Evolutionary conservation across 129 eudicot species (phyloP), one percentile per base, ranked within the genome.

Genomic region (Chrysanthemum makinoi): DNA sequence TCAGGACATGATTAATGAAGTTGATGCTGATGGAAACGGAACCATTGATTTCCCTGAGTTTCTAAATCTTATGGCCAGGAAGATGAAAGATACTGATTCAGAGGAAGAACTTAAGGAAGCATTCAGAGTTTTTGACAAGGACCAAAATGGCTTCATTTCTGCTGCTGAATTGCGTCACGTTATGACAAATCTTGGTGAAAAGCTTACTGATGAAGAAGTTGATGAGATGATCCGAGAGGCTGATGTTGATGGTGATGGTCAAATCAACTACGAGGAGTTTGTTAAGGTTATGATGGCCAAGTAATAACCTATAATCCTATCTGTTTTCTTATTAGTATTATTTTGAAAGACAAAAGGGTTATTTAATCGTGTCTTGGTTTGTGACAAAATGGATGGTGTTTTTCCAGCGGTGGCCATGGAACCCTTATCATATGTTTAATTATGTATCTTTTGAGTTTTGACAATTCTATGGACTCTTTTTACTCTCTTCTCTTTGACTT

Each of bases 221-320:
- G 81, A 78, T 78, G 81, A 78, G 47, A 78, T 78, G 81, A 78
- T 78, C 26, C 64, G 70, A 18, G 81, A 78, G 50, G 81, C 81
- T 30, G 81, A 78, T 47, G 81, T 78, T 65, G 81, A 78, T 28
- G 81, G 81, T 57, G 81, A 78, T 46, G 81, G 81, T 18, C 81
- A 78, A 65, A 78, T 78, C 77, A 78, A 78, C 68, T 78, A 78
- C 12, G 81, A 78, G 68, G 81, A 78, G 77, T 78, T 78, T 19
- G 81, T 78, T 63, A 78, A 78, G 81, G 81, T 78, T 71, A 78
- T 78, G 81, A 78, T 78, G 81, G 81, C 81, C 61, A 78, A 78
- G 72, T 78, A 64, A 71, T 64, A 78, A 71, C 46, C 66, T 30
- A 44, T 30, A 62, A 62, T 10, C 73, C 11, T 65, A 77, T 62